These are phyloP conservation scores for Arctium minus DNA, from an alignment of 129 eudicot genomes.

Conservation along the genomic window DNA sequence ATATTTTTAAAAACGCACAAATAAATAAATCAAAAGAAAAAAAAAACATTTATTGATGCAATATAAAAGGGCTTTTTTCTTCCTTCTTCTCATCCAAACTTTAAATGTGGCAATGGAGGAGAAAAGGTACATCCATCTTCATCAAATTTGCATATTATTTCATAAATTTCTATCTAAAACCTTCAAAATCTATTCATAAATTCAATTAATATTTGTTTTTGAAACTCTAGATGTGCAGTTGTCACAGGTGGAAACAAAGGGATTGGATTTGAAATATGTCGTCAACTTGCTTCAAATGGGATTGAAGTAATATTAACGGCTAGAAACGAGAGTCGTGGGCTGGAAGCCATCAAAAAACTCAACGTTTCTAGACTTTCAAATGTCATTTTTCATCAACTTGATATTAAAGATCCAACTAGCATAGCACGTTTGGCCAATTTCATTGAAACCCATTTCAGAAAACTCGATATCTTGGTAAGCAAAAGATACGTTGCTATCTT, in stretches of 20 bases:
- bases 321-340: slow-evolving; percentile 11
- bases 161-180: neutral
- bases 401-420: slow-evolving; percentile 10
- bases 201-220: neutral
- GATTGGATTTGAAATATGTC: slow-evolving; percentile 22
- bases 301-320: slow-evolving; percentile 16
- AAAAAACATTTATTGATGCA: neutral
- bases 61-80: neutral
- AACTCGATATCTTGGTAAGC: slow-evolving; percentile 25
- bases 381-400: slow-evolving; percentile 22
- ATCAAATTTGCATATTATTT: neutral
- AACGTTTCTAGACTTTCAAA: neutral
- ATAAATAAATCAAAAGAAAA: neutral
- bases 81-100: neutral
- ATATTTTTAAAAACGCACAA: too few relatives aligned
- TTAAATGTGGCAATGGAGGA: neutral
- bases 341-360: slow-evolving; percentile 12
- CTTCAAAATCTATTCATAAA: neutral
- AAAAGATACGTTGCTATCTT: neutral
- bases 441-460: slow-evolving; percentile 6
- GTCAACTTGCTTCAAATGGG: slow-evolving; percentile 11
- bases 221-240: slow-evolving; percentile 10
- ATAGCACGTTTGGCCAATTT: neutral
- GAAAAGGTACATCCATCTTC: neutral
- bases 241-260: slow-evolving; percentile 24